Evolutionary conservation across 108 stramenopile genomes (phyloP).

Genomic region (Stephanodiscus minutulus): DNA sequence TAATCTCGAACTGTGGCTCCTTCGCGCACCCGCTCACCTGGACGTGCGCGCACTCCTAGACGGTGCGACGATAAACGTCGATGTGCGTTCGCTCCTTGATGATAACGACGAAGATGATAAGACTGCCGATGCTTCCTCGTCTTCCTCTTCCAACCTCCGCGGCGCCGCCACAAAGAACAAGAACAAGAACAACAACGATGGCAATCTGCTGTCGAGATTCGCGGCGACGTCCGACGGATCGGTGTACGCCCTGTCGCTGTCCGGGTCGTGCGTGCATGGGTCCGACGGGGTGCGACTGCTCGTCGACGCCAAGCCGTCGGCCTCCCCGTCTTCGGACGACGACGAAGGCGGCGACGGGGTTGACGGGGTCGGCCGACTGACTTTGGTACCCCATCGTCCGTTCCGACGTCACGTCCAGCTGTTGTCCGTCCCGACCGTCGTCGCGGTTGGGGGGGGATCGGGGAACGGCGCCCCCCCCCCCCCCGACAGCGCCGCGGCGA

Average conservation of each 20-base stretch:
- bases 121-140: too few species aligned
- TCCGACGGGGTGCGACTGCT: slow-evolving; percentile 61
- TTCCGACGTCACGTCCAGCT: slow-evolving; percentile 32
- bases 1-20: slow-evolving; percentile 68
- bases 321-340: neutral
- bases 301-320: slow-evolving; percentile 26
- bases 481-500: slow-evolving; percentile 14
- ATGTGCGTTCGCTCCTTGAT: neutral
- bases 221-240: slow-evolving; percentile 24
- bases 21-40: slow-evolving; percentile 64
- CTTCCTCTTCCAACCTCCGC: too few species aligned
- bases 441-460: neutral
- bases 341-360: neutral
- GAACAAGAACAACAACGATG: neutral
- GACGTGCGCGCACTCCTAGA: slow-evolving; percentile 52
- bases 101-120: neutral
- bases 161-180: too few species aligned
- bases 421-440: slow-evolving; percentile 12
- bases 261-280: slow-evolving; percentile 13
- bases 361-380: neutral
- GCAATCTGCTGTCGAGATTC: slow-evolving; percentile 7
- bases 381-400: slow-evolving; percentile 23
- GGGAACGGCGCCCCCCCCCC: slow-evolving; percentile 28
- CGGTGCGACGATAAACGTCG: slow-evolving; percentile 39
- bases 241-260: slow-evolving; percentile 40